Base-by-base conservation (phyloP, 163 green algal genomes). In the Prototheca wickerhamii region DNA sequence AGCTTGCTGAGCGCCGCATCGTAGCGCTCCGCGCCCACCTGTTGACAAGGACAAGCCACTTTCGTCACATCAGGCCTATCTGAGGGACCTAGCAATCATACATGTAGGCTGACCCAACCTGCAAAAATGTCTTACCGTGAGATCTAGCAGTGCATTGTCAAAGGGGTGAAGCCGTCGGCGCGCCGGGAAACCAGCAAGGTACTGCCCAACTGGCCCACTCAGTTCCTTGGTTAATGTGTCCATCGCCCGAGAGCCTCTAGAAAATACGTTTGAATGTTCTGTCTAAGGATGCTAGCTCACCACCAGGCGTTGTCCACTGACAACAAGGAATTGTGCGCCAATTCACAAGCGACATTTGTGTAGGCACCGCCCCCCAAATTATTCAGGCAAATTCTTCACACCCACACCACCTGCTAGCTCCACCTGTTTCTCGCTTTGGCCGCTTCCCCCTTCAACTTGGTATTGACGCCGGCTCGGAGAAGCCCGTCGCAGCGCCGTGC, bases 151-250 rank as follows among this genome's bases (percentile, higher is more conserved):
- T 2, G 83, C 89, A 0, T 46, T 61, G 63, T 98, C 92, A 79
- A 98, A 98, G 28, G 88, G 86, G 72, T 97, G 92, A 50, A 98
- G 81, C 21, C 65, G 64, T 0, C 66, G 35, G 0, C 68, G 59
- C 0, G 61, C 3, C 0, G 89, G 87, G 75, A 97, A 98, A 7
- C 70, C 76, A 10, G 73, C 75, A 17, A 87, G 60, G 67, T 85
- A 89, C 26, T 30, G 25, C 0, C 61, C 70, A 49, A 96, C 76
- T 17, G 90, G 90, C 32, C 76, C 81, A 1, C 78, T 77, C 12
- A 95, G 64, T 72, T 89, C 88, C 66, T 95, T 92, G 63, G 89
- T 95, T 10, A 95, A 65, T 0, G 76, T 75, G 68, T 97, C 90
- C 75, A 97, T 75, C 61, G 86, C 83, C 32, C 85, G 67, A 4